A percentile compares a stretch with the other conserved stretches of the same genome.
These are phyloP conservation scores for Beauveria australis DNA, from an alignment of 2,329 filamentous ascomycete genomes.

Conservation along the genomic window DNA sequence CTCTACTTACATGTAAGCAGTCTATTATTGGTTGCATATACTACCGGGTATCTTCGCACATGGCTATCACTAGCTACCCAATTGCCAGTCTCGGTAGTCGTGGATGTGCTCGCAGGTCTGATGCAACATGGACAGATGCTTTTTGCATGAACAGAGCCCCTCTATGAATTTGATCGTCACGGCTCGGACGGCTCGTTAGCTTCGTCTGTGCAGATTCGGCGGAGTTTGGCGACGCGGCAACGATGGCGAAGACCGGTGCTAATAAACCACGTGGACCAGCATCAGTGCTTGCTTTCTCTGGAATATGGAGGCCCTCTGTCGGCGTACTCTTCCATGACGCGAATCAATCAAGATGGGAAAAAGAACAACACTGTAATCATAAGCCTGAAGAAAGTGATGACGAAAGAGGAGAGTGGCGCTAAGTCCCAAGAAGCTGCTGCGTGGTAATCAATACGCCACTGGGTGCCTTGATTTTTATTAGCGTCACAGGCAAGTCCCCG, in stretches of 20 bases:
- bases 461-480: neutral
- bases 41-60: too few species aligned
- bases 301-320: too few species aligned
- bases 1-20: too few species aligned
- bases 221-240: neutral
- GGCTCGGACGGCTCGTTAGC: neutral
- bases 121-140: neutral
- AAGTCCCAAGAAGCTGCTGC: neutral
- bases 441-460: neutral
- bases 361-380: too few species aligned
- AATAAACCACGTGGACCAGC: too few species aligned
- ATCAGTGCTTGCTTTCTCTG: too few species aligned
- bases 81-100: neutral
- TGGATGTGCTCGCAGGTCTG: neutral
- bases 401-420: neutral
- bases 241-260: neutral
- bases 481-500: neutral
- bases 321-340: too few species aligned
- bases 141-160: neutral
- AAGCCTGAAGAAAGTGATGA: neutral
- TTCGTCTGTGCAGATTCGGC: neutral
- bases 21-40: too few species aligned
- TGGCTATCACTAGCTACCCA: too few species aligned
- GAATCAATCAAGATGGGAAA: too few species aligned
- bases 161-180: neutral